Evolutionary conservation across 192 early-diverging fungal species (phyloP).

Genomic region (Rhizophagus sp.): DNA sequence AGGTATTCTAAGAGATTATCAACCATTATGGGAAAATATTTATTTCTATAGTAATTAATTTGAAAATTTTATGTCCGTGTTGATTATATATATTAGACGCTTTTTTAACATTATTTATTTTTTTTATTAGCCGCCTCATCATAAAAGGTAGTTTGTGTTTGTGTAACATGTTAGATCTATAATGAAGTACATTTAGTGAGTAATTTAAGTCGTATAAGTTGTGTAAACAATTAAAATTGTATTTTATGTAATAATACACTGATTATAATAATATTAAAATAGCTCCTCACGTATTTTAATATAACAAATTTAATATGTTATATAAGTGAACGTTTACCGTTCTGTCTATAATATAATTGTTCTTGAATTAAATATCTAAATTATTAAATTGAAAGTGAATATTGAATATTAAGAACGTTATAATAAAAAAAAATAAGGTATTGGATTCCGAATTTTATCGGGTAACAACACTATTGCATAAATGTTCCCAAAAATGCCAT

Average conservation of each 20-base stretch:
- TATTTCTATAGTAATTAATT: slow-evolving; percentile 77
- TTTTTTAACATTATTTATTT: background rate
- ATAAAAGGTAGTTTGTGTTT: background rate
- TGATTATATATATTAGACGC: background rate
- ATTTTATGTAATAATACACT: background rate
- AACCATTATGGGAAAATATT: slow-evolving; percentile 85
- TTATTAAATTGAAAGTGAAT: no score
- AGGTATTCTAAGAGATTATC: slow-evolving; percentile 82
- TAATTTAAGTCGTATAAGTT: background rate
- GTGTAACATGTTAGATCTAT: background rate
- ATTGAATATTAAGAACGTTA: no score
- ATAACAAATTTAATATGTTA: no score
- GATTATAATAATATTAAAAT: no score
- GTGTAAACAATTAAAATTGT: background rate
- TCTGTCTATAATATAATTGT: no score
- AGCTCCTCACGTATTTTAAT: no score
- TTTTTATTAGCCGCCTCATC: background rate
- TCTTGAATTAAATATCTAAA: no score
- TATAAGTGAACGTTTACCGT: no score
- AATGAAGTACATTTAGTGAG: background rate
- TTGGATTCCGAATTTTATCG: background rate
- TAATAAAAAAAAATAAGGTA: no score
- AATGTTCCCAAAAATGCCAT: slow-evolving; percentile 13
- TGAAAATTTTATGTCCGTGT: background rate
- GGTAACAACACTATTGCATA: background rate